Evolutionary conservation across 306 rosid genomes (phyloP).

Genomic region (Trifolium repens): DNA sequence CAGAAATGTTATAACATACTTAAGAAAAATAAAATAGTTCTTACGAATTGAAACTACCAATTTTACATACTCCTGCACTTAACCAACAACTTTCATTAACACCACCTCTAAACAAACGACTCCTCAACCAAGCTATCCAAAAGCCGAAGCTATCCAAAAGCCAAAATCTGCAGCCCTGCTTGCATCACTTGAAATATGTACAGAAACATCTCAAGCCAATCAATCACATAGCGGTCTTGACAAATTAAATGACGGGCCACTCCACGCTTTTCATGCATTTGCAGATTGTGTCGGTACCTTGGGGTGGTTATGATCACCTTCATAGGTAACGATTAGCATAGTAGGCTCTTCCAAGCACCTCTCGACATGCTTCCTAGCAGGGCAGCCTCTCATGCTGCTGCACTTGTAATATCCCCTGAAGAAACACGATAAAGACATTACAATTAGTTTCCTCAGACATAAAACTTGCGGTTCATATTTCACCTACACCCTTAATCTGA

Average conservation of each 20-base stretch:
- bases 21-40: conserved; percentile 52
- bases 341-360: conserved; percentile 94
- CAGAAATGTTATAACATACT: conserved; percentile 56
- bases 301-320: conserved; percentile 97
- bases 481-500: neutral
- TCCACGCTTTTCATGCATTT: conserved; percentile 61
- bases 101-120: conserved; percentile 48
- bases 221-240: conserved; percentile 40
- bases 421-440: conserved; percentile 11
- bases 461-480: conserved; percentile 14
- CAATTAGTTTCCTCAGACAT: conserved; percentile 35
- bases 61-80: conserved; percentile 57
- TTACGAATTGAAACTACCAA: conserved; percentile 53
- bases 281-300: conserved; percentile 77
- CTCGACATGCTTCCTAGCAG: conserved; percentile 99
- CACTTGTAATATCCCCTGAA: conserved; percentile 99
- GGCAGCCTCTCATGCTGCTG: conserved; percentile 99
- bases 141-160: conserved; percentile 44
- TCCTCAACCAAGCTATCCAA: conserved; percentile 48
- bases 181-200: conserved; percentile 68
- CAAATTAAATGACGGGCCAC: conserved; percentile 44
- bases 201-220: conserved; percentile 66
- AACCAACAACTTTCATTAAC: conserved; percentile 33
- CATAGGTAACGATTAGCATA: conserved; percentile 94
- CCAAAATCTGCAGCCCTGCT: conserved; percentile 51